Percentiles rank a stretch among this genome's conserved stretches.
Conservation (phyloP, 352 stramenopile genomes). For the Phytophthora quininea region DNA sequence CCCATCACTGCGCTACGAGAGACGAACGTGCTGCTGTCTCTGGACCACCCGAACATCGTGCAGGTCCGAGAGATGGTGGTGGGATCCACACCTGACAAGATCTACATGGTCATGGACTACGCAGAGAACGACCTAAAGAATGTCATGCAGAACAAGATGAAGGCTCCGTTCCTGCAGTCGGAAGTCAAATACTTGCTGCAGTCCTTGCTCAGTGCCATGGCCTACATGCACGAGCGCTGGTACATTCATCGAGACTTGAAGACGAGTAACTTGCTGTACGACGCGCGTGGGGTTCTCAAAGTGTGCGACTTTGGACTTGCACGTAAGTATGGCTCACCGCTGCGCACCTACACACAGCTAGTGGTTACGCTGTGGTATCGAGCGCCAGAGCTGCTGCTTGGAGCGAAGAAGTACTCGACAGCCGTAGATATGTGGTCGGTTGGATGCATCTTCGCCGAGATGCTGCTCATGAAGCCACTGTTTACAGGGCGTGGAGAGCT, state of each 20-base stretch:
- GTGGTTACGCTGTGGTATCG: slow-evolving; percentile 97
- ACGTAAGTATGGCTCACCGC: slow-evolving; percentile 80
- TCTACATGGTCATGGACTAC: slow-evolving; percentile 94
- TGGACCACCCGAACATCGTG: slow-evolving; percentile 89
- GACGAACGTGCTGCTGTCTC: slow-evolving; percentile 83
- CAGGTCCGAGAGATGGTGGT: slow-evolving; percentile 90
- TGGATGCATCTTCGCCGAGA: slow-evolving; percentile 97
- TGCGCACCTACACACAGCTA: slow-evolving; percentile 88
- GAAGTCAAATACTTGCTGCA: slow-evolving; percentile 95
- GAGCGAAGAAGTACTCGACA: slow-evolving; percentile 92
- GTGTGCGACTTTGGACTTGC: slow-evolving; percentile 89
- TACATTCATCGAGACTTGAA: slow-evolving; percentile 98
- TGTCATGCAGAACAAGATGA: slow-evolving; percentile 86
- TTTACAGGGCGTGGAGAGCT: slow-evolving; percentile 94
- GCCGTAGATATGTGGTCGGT: slow-evolving; percentile 97
- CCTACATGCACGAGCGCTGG: slow-evolving; percentile 93
- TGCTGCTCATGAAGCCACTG: slow-evolving; percentile 93
- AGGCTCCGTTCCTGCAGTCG: slow-evolving; percentile 80
- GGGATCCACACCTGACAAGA: slow-evolving; percentile 84
- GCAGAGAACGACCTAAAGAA: slow-evolving; percentile 87
- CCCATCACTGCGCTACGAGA: slow-evolving; percentile 84
- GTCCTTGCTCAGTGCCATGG: slow-evolving; percentile 90
- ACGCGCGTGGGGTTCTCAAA: slow-evolving; percentile 77
- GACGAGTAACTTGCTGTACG: slow-evolving; percentile 97
- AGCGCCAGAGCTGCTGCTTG: slow-evolving; percentile 94